These are phyloP conservation scores for Paraconiothyrium sp. DNA, from an alignment of 2,329 filamentous ascomycete species.

Conservation along the genomic window DNA sequence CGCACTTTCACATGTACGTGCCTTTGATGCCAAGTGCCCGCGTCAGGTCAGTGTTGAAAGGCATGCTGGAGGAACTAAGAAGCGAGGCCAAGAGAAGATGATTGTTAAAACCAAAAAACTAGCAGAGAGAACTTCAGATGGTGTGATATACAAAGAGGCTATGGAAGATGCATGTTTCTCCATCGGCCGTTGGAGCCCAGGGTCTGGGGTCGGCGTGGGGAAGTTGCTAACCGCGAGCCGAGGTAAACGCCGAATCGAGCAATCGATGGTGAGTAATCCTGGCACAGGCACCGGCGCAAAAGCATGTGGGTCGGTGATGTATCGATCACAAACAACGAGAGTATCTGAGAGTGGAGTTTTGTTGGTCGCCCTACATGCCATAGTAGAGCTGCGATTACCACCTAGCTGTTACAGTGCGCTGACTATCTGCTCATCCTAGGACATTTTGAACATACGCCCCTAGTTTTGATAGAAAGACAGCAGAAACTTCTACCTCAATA, in stretches of 20 bases:
- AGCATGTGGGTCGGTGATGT: not conserved
- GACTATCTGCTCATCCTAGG: not conserved
- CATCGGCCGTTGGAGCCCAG: constrained; percentile 15
- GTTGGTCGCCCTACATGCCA: too few relatives aligned
- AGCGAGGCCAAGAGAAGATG: not conserved
- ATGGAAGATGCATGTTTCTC: not conserved
- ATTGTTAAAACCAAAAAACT: not conserved
- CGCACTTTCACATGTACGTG: constrained; percentile 23
- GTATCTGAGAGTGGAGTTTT: not conserved
- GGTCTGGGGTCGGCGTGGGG: constrained; percentile 34
- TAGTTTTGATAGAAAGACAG: not conserved
- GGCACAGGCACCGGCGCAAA: not conserved
- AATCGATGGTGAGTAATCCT: constrained; percentile 24
- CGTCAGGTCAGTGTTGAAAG: constrained; percentile 71
- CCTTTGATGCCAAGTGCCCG: constrained; percentile 67
- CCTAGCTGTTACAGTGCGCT: not conserved
- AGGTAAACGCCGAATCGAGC: constrained; percentile 33
- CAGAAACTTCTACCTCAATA: too few relatives aligned
- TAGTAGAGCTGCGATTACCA: not conserved
- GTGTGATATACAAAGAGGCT: constrained; percentile 3
- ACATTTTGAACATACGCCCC: not conserved
- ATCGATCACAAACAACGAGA: not conserved
- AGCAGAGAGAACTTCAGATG: not conserved
- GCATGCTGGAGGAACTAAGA: constrained; percentile 55
- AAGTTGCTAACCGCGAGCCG: constrained; percentile 34